Percentiles rank a stretch among this genome's conserved stretches.
phyloP scores from a whole-genome alignment of 2,329 filamentous ascomycete species.

The Xylaria sp. region DNA sequence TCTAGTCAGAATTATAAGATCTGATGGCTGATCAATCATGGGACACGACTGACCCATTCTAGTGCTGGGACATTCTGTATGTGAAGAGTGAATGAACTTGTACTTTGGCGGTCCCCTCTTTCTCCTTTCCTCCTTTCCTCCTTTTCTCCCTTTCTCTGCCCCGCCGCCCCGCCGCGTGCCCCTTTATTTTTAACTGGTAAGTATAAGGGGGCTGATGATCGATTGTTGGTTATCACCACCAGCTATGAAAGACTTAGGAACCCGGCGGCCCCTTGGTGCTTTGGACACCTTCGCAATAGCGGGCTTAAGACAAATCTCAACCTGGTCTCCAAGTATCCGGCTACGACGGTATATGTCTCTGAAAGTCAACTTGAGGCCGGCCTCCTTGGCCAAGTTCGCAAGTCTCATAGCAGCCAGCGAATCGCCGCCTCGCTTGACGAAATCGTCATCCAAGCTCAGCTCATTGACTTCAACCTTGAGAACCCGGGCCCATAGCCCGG shows the following conservation, averaged over 20 bases:
- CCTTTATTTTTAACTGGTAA: not conserved
- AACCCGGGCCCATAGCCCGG: conserved; percentile 16
- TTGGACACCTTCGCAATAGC: not conserved
- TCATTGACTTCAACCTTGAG: conserved; percentile 17
- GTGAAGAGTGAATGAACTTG: not conserved
- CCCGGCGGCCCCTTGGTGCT: not conserved
- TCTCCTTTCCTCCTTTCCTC: not conserved
- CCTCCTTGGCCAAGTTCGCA: conserved; percentile 21
- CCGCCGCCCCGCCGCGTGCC: too few relatives aligned
- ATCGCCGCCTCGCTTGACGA: conserved; percentile 22
- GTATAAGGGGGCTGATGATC: not conserved
- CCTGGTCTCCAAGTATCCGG: conserved; percentile 21
- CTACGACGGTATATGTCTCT: conserved; percentile 26
- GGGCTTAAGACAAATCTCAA: conserved; percentile 18
- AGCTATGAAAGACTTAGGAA: too few relatives aligned
- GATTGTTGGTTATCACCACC: not conserved
- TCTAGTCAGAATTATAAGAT: conserved; percentile 26
- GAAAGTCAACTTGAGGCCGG: conserved; percentile 16
- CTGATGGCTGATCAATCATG: conserved; percentile 14
- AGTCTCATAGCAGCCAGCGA: conserved; percentile 27
- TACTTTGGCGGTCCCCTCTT: not conserved
- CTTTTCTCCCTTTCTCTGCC: not conserved
- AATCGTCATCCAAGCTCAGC: conserved; percentile 21
- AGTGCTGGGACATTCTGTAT: not conserved
- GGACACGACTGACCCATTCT: not conserved